Evolutionary conservation across 306 rosid species (phyloP), one percentile per base, ranked within the genome.

Genomic region (Crotalaria pallida): DNA sequence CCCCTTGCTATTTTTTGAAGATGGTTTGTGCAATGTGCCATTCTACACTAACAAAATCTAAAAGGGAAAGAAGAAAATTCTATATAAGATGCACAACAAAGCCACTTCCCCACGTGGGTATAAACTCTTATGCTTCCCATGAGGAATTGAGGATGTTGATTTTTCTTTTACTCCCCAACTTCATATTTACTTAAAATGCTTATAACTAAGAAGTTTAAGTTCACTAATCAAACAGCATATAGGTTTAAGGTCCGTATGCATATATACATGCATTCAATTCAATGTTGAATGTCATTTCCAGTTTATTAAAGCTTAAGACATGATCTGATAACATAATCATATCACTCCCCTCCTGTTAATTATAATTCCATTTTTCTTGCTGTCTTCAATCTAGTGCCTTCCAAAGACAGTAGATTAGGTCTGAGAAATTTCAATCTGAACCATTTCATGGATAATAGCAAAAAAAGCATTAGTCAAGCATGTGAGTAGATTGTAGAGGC

Each of bases 401-500:
- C 51, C 62, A 13, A 59, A 58, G 66, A 49, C 44, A 34, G 16
- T 36, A 71, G 24, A 45, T 26, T 18, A 16, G 13, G 45, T 9
- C 50, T 59, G 4, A 38, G 48, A 18, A 66, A 72, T 66, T 47
- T 26, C 72, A 50, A 47, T 36, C 13, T 33, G 48, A 59, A 53
- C 50, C 65, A 23, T 72, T 53, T 51, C 61, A 43, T 9, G 29
- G n/a, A 57, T 50, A 34, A 47, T 31, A 27, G 17, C 60, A 5
- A 18, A 47, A 43, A 24, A 21, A 40, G 16, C 23, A 74, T 62
- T 58, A 84, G 58, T 84, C 84, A 43, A 89, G 89, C 84, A 88
- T 78, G 74, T n/a, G n/a, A n/a, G n/a, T 92, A 89, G 66, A 89
- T 88, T 79, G 92, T 84, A 33, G 96, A 92, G 40, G 96, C 96